Evolutionary conservation across 306 rosid species (phyloP).

Genomic region (Pyrus pyrifolia): DNA sequence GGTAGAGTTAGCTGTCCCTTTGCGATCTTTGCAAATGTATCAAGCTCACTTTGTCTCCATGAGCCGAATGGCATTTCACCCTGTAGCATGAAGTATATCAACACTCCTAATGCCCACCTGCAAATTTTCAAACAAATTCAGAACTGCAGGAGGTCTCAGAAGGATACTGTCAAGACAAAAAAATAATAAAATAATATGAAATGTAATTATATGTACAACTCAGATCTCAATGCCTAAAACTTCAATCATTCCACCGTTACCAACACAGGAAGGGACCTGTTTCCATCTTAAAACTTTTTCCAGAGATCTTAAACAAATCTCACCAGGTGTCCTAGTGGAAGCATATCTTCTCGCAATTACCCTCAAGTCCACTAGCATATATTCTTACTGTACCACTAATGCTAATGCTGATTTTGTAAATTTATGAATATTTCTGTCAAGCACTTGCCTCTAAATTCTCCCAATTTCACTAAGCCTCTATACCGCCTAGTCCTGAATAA

Average conservation of each 20-base stretch:
- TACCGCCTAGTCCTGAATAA: not conserved
- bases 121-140: constrained; percentile 16
- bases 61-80: constrained; percentile 95
- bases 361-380: not conserved
- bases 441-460: not conserved
- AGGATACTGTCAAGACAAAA: constrained; percentile 5
- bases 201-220: not conserved
- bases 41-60: constrained; percentile 90
- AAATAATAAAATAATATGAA: not conserved
- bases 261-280: not conserved
- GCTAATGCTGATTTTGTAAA: too few relatives aligned
- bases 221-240: not conserved
- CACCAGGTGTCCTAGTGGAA: not conserved
- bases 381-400: not conserved
- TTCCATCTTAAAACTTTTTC: not conserved
- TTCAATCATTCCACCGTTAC: not conserved
- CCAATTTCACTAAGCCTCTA: not conserved
- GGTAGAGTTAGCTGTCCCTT: constrained; percentile 73
- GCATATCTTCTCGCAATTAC: not conserved
- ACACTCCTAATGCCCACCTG: constrained; percentile 97
- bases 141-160: not conserved
- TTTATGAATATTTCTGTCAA: not conserved
- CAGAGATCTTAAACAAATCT: not conserved
- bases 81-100: constrained; percentile 72
- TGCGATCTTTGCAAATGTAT: constrained; percentile 79